These are phyloP conservation scores for Macadamia tetraphylla DNA, from an alignment of 164 flowering plant species.

Conservation along the genomic window DNA sequence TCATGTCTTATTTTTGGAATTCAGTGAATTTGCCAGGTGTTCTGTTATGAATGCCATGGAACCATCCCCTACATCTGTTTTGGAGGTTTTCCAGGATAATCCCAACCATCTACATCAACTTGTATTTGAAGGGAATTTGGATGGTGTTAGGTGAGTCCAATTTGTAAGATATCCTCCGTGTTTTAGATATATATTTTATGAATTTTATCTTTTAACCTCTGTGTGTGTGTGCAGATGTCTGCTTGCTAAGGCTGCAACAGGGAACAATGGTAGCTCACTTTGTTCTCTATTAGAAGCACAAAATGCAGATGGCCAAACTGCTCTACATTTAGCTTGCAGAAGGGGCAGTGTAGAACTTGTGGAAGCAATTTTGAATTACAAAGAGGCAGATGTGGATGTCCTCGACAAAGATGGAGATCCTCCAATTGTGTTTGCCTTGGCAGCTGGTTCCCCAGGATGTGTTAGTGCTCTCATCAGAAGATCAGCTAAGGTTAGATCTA, in stretches of 20 bases:
- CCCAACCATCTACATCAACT: slow-evolving; percentile 60
- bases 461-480: slow-evolving; percentile 69
- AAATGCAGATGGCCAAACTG: slow-evolving; percentile 93
- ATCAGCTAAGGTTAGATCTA: slow-evolving; percentile 75
- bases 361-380: slow-evolving; percentile 67
- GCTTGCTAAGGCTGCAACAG: slow-evolving; percentile 72
- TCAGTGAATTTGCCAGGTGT: slow-evolving; percentile 52
- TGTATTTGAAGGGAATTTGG: slow-evolving; percentile 74
- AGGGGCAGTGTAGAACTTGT: slow-evolving; percentile 83
- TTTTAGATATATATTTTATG: not conserved
- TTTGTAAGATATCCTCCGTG: not conserved
- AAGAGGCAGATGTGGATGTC: slow-evolving; percentile 79
- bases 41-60: slow-evolving; percentile 36
- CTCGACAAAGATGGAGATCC: slow-evolving; percentile 97
- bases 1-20: slow-evolving; percentile 10
- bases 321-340: slow-evolving; percentile 95
- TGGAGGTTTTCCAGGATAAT: slow-evolving; percentile 46
- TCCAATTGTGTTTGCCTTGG: slow-evolving; percentile 97
- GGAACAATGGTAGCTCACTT: slow-evolving; percentile 33
- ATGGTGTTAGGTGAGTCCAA: slow-evolving; percentile 71
- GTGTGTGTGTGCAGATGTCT: slow-evolving; percentile 45
- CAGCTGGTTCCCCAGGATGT: slow-evolving; percentile 97
- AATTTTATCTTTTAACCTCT: not conserved
- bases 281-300: slow-evolving; percentile 72
- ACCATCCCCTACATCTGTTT: slow-evolving; percentile 41